These are phyloP conservation scores for Ormosia emarginata DNA, from an alignment of 306 rosid genomes.

Conservation along the genomic window DNA sequence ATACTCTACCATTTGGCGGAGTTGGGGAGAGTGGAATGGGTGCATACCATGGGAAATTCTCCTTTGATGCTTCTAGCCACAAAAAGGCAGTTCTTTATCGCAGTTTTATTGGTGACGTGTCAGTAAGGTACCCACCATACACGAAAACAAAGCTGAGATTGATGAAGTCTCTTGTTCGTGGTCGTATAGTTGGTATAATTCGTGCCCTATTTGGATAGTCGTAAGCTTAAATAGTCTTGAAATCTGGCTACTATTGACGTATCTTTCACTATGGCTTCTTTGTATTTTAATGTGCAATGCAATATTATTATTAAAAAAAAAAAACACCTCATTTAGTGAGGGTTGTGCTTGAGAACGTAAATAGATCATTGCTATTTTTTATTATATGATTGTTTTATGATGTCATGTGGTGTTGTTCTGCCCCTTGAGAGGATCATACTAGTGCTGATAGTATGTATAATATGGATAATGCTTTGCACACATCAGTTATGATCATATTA, in stretches of 20 bases:
- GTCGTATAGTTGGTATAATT: constrained; percentile 53
- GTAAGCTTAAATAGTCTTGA: constrained; percentile 13
- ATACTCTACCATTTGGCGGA: constrained; percentile 91
- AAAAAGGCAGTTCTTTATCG: constrained; percentile 92
- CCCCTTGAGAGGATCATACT: neutral
- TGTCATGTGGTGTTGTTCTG: neutral
- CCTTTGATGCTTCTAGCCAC: constrained; percentile 92
- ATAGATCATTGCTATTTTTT: neutral
- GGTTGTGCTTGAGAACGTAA: neutral
- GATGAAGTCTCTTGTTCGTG: constrained; percentile 74
- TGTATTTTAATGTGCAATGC: neutral
- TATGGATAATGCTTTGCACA: too few species aligned
- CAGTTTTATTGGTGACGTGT: constrained; percentile 61
- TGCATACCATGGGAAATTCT: constrained; percentile 92
- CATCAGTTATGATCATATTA: too few species aligned
- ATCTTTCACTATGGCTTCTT: neutral
- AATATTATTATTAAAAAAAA: neutral
- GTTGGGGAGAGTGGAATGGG: constrained; percentile 98
- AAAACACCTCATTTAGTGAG: neutral
- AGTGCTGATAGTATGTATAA: too few species aligned
- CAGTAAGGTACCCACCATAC: constrained; percentile 92
- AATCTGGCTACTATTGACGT: neutral
- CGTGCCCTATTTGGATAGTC: constrained; percentile 77
- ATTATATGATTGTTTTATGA: neutral
- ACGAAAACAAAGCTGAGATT: constrained; percentile 62